Percentiles rank a stretch among this genome's conserved stretches.
Conservation (phyloP, 2,329 filamentous ascomycete species). For the Calonectria pseudoturangicola region DNA sequence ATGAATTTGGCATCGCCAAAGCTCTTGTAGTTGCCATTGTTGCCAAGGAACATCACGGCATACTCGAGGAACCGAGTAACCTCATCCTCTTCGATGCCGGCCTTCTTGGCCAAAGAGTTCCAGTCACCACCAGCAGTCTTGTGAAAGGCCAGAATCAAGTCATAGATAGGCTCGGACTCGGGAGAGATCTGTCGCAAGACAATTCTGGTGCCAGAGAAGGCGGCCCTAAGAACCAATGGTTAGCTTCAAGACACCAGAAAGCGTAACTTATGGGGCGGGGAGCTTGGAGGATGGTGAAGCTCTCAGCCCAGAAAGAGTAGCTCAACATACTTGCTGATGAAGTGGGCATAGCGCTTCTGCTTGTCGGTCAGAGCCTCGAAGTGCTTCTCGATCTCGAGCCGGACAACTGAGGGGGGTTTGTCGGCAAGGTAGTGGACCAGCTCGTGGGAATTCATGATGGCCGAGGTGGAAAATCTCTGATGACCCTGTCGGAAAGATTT, state of each 20-base stretch:
- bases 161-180: conserved; percentile 87
- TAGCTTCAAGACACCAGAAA: conserved; percentile 30
- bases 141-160: conserved; percentile 85
- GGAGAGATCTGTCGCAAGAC: conserved; percentile 88
- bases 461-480: conserved; percentile 58
- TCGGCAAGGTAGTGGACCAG: conserved; percentile 91
- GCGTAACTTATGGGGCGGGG: conserved; percentile 9
- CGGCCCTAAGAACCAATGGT: conserved; percentile 71
- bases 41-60: conserved; percentile 85
- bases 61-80: conserved; percentile 84
- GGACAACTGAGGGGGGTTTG: conserved; percentile 90
- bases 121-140: conserved; percentile 81
- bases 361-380: conserved; percentile 85
- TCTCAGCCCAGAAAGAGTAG: background rate
- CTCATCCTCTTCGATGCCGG: conserved; percentile 78
- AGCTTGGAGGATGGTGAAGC: conserved; percentile 1
- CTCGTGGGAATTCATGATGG: conserved; percentile 75
- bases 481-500: conserved; percentile 50
- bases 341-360: conserved; percentile 94
- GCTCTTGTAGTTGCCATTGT: conserved; percentile 90
- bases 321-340: conserved; percentile 81
- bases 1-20: conserved; percentile 92
- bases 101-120: conserved; percentile 78
- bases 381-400: conserved; percentile 92
- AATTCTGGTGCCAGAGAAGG: conserved; percentile 85